Evolutionary conservation across 345 rosid species (phyloP), one percentile per base, ranked within the genome.

Genomic region (Noccaea caerulescens): DNA sequence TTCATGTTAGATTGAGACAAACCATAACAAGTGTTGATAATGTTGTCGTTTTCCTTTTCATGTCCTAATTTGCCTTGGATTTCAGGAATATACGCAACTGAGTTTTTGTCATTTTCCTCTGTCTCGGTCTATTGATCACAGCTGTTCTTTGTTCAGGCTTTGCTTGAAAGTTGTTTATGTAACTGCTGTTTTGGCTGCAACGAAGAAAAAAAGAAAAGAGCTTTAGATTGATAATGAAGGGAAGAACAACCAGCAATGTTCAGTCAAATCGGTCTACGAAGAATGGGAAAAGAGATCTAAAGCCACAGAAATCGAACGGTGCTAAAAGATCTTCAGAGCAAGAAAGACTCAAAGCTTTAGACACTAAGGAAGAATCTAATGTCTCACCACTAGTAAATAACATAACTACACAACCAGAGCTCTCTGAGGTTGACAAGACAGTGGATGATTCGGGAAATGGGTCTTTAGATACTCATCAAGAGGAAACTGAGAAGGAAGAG

Each of bases 211-310:
- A 7, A 34, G 50, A 72, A 42, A 75, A 75, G 83, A 85, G 77
- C 62, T 75, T 68, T 77, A 34, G 38, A 53, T n/a, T 37, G 41
- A 78, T 45, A 64, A 68, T 75, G 74, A 88, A 80, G 84, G 88
- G 76, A 72, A 81, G 80, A 77, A 70, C 84, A 56, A 61, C 81
- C 12, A 84, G 75, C 56, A 67, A 30, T 79, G 70, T 62, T 9
- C 88, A 76, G 72, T 58, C 82, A 20, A 89, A 81, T 76, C 87
- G 79, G 34, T 34, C 80, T 32, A 83, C 65, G 7, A 85, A 77
- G 69, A 64, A 78, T 39, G 87, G 81, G 18, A 82, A 76, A 81
- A 87, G 65, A 78, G 87, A 72, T 52, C 81, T 46, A 32, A 87
- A 80, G 75, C 67, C 52, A 45, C 79, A 76, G 8, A 84, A 76